These are phyloP conservation scores for Dactylonectria macrodidyma DNA, from an alignment of 2,329 filamentous ascomycete species.

Conservation along the genomic window DNA sequence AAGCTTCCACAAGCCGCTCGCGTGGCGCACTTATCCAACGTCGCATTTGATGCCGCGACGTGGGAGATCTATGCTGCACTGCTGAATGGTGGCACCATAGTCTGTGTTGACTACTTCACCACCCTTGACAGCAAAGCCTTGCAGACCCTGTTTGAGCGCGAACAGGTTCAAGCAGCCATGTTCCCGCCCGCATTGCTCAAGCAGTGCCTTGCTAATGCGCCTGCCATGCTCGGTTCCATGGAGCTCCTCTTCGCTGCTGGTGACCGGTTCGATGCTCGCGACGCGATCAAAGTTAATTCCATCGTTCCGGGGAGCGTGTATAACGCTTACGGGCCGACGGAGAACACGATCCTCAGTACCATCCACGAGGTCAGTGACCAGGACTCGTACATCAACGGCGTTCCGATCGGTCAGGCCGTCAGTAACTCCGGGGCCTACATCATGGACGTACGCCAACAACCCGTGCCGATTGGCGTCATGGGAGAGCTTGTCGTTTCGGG, in stretches of 20 bases:
- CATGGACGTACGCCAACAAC: slow-evolving; percentile 42
- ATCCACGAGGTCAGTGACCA: slow-evolving; percentile 11
- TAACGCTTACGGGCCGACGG: slow-evolving; percentile 39
- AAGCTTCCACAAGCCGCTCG: background rate
- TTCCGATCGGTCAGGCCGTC: slow-evolving; percentile 40
- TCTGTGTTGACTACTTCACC: slow-evolving; percentile 33
- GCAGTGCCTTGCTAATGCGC: slow-evolving; percentile 33
- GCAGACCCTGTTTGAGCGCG: slow-evolving; percentile 23
- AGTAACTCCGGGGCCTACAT: slow-evolving; percentile 41
- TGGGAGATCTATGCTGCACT: slow-evolving; percentile 26
- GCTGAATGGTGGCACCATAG: slow-evolving; percentile 25
- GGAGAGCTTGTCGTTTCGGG: slow-evolving; percentile 49
- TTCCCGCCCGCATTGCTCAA: slow-evolving; percentile 41
- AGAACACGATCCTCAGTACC: slow-evolving; percentile 33
- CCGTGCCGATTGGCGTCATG: slow-evolving; percentile 45
- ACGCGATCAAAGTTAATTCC: background rate
- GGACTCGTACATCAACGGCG: slow-evolving; percentile 25
- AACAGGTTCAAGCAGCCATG: slow-evolving; percentile 15
- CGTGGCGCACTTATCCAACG: slow-evolving; percentile 29
- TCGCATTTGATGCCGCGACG: slow-evolving; percentile 30
- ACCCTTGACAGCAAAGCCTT: slow-evolving; percentile 13
- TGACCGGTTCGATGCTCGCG: slow-evolving; percentile 21
- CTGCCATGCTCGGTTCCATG: slow-evolving; percentile 13
- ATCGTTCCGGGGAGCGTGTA: slow-evolving; percentile 12
- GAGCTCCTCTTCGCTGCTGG: slow-evolving; percentile 34